phyloP scores from a whole-genome alignment of 2,329 filamentous ascomycete genomes.

The Dissoconium aciculare region DNA sequence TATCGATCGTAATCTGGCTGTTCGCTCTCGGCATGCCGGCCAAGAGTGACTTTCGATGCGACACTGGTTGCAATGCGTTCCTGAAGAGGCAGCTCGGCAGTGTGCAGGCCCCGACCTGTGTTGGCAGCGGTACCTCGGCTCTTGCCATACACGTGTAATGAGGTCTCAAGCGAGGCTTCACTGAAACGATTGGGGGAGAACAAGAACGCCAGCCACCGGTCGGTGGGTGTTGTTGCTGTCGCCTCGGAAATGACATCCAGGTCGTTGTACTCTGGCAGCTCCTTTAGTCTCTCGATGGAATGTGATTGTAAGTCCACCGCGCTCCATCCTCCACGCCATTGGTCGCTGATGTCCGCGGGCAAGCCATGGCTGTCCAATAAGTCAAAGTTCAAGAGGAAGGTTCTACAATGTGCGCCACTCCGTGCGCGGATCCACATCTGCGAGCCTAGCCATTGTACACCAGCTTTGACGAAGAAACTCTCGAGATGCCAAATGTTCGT shows the following conservation, averaged over 20 bases:
- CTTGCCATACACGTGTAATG: conserved; percentile 65
- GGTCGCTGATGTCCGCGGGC: conserved; percentile 43
- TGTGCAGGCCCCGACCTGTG: conserved; percentile 27
- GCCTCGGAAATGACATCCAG: conserved; percentile 17
- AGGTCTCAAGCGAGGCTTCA: conserved; percentile 64
- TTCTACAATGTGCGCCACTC: conserved; percentile 44
- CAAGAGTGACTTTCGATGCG: conserved; percentile 51
- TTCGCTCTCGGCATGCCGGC: conserved; percentile 41
- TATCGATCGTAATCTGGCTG: conserved; percentile 64
- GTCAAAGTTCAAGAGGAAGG: conserved; percentile 59
- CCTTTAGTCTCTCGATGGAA: conserved; percentile 27
- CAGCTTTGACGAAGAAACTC: conserved; percentile 31
- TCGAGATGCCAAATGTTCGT: conserved; percentile 38
- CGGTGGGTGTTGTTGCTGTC: conserved; percentile 28
- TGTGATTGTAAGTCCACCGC: conserved; percentile 29
- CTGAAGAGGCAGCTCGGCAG: conserved; percentile 45
- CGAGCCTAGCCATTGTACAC: conserved; percentile 25
- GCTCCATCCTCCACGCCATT: conserved; percentile 47
- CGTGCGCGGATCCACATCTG: conserved; percentile 36
- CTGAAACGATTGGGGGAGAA: conserved; percentile 74
- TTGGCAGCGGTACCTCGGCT: conserved; percentile 32
- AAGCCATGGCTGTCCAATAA: conserved; percentile 42
- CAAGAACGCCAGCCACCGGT: conserved; percentile 76
- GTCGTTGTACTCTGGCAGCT: conserved; percentile 24
- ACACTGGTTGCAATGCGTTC: conserved; percentile 64